phyloP scores from a whole-genome alignment of 257 asterid species.

The Nicotiana benthamiana region DNA sequence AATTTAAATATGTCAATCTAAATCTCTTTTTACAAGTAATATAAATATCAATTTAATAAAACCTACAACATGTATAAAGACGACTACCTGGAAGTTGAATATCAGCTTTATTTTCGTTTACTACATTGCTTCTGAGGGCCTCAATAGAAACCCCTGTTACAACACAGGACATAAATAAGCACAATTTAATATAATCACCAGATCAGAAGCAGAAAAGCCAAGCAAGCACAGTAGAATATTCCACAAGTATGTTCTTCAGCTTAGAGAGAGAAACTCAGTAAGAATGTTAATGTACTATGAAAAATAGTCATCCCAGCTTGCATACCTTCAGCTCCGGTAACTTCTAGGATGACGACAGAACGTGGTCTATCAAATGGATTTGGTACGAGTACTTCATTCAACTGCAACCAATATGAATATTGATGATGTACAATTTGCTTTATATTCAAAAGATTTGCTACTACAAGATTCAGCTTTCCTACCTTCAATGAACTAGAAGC shows the following conservation, averaged over 20 bases:
- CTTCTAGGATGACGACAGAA: conserved; percentile 70
- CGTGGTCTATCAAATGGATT: conserved; percentile 89
- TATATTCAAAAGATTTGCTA: background rate
- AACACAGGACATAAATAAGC: background rate
- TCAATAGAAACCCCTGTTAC: conserved; percentile 20
- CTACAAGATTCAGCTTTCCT: background rate
- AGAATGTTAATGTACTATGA: background rate
- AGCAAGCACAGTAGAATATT: background rate
- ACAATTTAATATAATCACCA: background rate
- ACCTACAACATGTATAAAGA: conserved; percentile 4
- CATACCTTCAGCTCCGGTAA: conserved; percentile 70
- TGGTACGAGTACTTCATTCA: conserved; percentile 78
- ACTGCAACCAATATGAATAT: conserved; percentile 36
- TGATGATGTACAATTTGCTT: background rate
- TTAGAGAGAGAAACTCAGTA: background rate
- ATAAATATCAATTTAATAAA: background rate
- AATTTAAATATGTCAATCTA: background rate
- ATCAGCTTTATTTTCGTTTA: conserved; percentile 37
- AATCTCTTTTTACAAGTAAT: background rate
- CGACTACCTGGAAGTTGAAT: conserved; percentile 70
- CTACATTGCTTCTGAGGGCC: conserved; percentile 48
- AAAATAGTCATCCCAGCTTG: background rate
- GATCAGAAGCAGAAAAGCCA: background rate
- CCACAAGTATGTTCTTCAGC: background rate
- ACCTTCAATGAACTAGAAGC: conserved; percentile 82